Evolutionary conservation across 2,329 filamentous ascomycete genomes (phyloP), one percentile per base, ranked within the genome.

Genomic region (Phialophora chinensis): DNA sequence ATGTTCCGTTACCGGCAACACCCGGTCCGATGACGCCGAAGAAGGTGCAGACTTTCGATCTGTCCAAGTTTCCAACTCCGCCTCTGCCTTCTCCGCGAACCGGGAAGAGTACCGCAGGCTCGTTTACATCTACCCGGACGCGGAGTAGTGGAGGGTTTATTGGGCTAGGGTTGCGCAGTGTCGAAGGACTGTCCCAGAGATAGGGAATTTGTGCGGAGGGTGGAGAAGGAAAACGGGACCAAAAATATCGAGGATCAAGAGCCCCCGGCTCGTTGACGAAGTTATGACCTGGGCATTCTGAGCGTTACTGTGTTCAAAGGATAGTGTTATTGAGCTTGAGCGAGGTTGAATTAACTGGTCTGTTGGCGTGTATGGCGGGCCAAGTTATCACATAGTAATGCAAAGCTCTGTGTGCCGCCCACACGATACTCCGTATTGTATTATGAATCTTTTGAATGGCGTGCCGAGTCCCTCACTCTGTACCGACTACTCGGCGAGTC

Each of bases 111-210:
- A 62, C 52, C 66, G 61, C 63, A 52, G 52, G 50, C 11, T 70
- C 68, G 42, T 64, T 56, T 35, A 60, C 58, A 27, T 66, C 66
- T 27, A 56, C 63, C 31, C 53, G 55, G 56, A 47, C 49, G 4
- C 50, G 54, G 63, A 64, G 58, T 44, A 68, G 66, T 49, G 59
- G 38, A 23, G 68, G 66, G 11, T 31, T 49, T 11, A 57, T 70
- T 44, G 68, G 66, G 6, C 52, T 70, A 12, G 68, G 68, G 8
- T 55, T 70, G 54, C 64, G 60, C 25, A 70, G 65, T n/a, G 54
- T 70, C 1, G 66, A 66, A 17, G 63, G 61, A 44, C 49, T 63
- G 10, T 50, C 44, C 25, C 29, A 64, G 31, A 66, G 50, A 66
- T 64, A 52, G 38, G 23, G 27, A 14, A 61, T 0, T 10, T 14